Conservation (phyloP, 805 yeast species). For the Wickerhamiella azymoides region DNA sequence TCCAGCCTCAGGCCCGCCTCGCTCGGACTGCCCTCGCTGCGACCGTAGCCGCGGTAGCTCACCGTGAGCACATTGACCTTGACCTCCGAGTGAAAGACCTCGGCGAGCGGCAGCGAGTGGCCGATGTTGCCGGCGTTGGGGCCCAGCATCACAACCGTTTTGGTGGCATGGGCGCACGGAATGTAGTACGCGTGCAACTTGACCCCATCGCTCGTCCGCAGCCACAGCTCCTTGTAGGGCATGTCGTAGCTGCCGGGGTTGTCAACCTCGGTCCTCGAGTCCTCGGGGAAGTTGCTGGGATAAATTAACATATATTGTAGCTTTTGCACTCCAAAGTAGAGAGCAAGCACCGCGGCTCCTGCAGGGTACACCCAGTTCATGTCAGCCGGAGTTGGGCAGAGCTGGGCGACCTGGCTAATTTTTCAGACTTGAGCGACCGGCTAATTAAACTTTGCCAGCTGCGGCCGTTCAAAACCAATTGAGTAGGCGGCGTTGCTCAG, state of each 20-base stretch:
- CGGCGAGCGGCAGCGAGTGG: constrained; percentile 68
- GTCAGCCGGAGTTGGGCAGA: no score
- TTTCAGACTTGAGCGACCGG: neutral
- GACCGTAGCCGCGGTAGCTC: constrained; percentile 86
- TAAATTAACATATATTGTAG: constrained; percentile 58
- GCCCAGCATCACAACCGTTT: constrained; percentile 63
- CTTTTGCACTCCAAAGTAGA: constrained; percentile 9
- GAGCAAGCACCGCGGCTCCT: constrained; percentile 2
- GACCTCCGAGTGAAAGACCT: constrained; percentile 45
- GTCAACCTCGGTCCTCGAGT: constrained; percentile 48
- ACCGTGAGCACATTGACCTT: constrained; percentile 69
- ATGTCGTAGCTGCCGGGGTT: constrained; percentile 62
- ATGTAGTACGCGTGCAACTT: constrained; percentile 51
- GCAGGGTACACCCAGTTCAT: constrained; percentile 6
- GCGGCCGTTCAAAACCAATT: no score
- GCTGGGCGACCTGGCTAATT: neutral
- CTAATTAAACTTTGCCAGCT: no score
- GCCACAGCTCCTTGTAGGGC: constrained; percentile 44
- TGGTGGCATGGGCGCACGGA: constrained; percentile 26
- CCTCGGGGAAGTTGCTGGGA: constrained; percentile 69
- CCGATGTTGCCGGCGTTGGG: constrained; percentile 98
- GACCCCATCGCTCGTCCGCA: constrained; percentile 60
- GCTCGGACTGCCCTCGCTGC: constrained; percentile 57
- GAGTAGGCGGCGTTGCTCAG: neutral
- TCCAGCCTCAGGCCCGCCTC: constrained; percentile 74